Base-by-base conservation (phyloP, 805 yeast species). In the Grigorovia yakushimaensis region DNA sequence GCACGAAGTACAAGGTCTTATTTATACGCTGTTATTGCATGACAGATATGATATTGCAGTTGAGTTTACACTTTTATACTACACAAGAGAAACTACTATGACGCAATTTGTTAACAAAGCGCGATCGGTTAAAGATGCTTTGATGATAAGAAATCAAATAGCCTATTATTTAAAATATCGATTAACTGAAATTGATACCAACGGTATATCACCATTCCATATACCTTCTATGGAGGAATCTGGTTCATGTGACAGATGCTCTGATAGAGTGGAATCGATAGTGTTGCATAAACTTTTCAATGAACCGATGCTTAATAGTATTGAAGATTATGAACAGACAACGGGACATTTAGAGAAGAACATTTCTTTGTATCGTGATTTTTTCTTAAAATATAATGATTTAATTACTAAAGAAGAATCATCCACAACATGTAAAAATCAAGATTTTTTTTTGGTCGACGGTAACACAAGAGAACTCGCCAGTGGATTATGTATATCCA, bases 1-100 rank as follows among this genome's bases (percentile, higher is more conserved):
- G 3, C 96, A 93, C 62, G 79, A 84, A 44, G 95, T 95, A 0
- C 98, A 93, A 62, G 83, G 93, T 0, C 74, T 89, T 0, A 67
- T 93, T 6, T 93, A 93, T 59, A 80, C 95, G 0, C 65, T 91
- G 15, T 66, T 93, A 48, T 73, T 88, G 56, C 78, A 79, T 42
- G 98, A 93, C 52, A 69, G 94, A 22, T 91, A 91, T 61, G 82
- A 79, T 38, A 66, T 84, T 40, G 81, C 83, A 20, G 76, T 84
- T 2, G 70, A 74, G 3, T 77, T 78, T 47, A 84, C 81, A 43
- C 66, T 88, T 33, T 68, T 93, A 24, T 84, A 84, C 7, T 93
- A 89, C 62, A 81, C 95, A 0, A 80, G 80, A 48, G 70, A 73
- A 24, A 72, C 73, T 39, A 72, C 76, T 37, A 74, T 82, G 22